Percentiles rank a stretch among this genome's conserved stretches.
Evolutionary conservation across 352 stramenopile genomes (phyloP).

Genomic region (Pythium grandisporangium): DNA sequence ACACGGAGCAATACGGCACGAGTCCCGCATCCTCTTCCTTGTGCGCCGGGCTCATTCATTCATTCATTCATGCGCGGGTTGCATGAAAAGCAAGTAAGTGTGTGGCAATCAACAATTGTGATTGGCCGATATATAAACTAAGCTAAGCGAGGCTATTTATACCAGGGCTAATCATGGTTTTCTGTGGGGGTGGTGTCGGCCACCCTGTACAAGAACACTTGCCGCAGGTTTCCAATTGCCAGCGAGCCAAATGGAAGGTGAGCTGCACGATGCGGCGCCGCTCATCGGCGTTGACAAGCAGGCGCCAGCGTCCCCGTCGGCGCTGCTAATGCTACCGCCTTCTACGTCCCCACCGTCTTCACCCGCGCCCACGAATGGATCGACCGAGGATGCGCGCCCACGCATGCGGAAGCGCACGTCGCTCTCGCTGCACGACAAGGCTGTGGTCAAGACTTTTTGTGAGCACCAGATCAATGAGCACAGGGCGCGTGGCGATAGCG

Average conservation of each 20-base stretch:
- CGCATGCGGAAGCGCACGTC: constrained; percentile 23
- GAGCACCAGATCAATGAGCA: constrained; percentile 51
- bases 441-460: constrained; percentile 69
- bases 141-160: no score
- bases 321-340: background rate
- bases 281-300: background rate
- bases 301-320: background rate
- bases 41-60: no score
- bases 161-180: no score
- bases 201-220: no score
- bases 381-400: constrained; percentile 1
- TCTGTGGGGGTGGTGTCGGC: no score
- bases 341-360: background rate
- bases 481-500: constrained; percentile 36
- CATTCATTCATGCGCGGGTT: no score
- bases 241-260: no score
- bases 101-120: no score
- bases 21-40: no score
- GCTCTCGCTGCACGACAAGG: constrained; percentile 64
- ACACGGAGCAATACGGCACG: constrained; percentile 41
- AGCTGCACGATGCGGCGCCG: no score
- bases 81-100: background rate
- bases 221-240: no score
- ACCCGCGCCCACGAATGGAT: background rate
- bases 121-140: no score